phyloP scores from a whole-genome alignment of 2,329 filamentous ascomycete genomes.

The Fusarium cicatricum region DNA sequence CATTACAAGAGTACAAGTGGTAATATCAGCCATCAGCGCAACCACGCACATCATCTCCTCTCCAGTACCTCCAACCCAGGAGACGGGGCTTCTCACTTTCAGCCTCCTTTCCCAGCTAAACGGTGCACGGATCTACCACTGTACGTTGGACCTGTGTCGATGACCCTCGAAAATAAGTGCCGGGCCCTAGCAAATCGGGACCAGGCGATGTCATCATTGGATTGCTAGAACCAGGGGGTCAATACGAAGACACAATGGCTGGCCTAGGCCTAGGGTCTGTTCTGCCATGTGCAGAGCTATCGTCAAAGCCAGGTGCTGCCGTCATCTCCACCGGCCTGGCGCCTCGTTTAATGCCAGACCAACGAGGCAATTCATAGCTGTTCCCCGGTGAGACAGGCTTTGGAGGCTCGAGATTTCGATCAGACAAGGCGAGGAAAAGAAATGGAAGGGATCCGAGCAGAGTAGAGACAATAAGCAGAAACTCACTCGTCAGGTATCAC shows the following conservation, averaged over 20 bases:
- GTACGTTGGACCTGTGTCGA: conserved; percentile 18
- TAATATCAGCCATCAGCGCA: not conserved
- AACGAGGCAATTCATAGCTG: conserved; percentile 11
- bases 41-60: not conserved
- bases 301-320: conserved; percentile 3
- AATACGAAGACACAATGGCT: conserved; percentile 16
- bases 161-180: conserved; percentile 27
- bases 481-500: conserved; percentile 3
- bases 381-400: conserved; percentile 19
- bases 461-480: not conserved
- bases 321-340: conserved; percentile 27
- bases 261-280: conserved; percentile 28
- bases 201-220: conserved; percentile 30
- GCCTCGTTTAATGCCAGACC: conserved; percentile 11
- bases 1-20: conserved; percentile 1
- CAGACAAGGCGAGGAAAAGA: not conserved
- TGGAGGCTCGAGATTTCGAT: not conserved
- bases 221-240: conserved; percentile 10
- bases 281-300: conserved; percentile 5
- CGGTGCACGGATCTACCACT: conserved; percentile 28
- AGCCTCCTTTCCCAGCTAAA: conserved; percentile 32
- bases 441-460: not conserved
- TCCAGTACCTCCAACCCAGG: not conserved
- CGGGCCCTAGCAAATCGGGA: conserved; percentile 22
- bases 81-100: conserved; percentile 29